These are phyloP conservation scores for Neurospora africana DNA, from an alignment of 495 filamentous ascomycete genomes.

Conservation along the genomic window DNA sequence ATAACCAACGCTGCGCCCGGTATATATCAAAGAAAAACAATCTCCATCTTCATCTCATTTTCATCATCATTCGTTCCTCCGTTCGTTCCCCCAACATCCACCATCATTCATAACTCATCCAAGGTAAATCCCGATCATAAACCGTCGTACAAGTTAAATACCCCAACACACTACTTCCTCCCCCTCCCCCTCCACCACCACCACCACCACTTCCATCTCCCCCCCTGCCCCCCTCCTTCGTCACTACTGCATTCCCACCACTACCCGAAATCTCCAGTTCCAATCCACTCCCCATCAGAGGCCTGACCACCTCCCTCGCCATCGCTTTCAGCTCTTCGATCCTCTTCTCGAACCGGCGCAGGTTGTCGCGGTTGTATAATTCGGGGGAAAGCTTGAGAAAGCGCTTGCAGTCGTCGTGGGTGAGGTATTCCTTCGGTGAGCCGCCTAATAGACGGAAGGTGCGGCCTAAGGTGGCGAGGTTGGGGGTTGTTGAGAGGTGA, in stretches of 20 bases:
- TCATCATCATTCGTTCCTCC: too few relatives aligned
- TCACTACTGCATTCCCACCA: background rate
- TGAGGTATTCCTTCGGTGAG: constrained; percentile 52
- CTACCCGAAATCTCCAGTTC: constrained; percentile 51
- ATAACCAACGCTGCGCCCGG: background rate
- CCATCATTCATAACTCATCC: constrained; percentile 36
- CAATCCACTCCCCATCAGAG: constrained; percentile 72
- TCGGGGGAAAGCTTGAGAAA: constrained; percentile 71
- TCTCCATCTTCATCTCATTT: too few relatives aligned
- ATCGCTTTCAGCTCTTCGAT: constrained; percentile 79
- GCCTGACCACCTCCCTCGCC: constrained; percentile 72
- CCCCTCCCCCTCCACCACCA: constrained; percentile 1
- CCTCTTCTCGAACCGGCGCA: constrained; percentile 71
- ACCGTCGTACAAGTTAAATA: constrained; percentile 78
- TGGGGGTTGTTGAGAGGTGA: constrained; percentile 16
- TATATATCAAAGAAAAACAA: background rate
- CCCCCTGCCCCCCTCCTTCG: background rate
- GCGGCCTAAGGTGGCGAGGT: constrained; percentile 46
- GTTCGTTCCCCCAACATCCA: too few relatives aligned
- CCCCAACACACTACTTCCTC: constrained; percentile 26
- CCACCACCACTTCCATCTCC: background rate
- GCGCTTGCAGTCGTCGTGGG: constrained; percentile 77
- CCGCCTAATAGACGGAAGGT: constrained; percentile 58
- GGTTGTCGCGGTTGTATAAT: constrained; percentile 58
- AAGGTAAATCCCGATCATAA: constrained; percentile 69